phyloP scores from a whole-genome alignment of 1,284 basidiomycete genomes.

The Trichosporon faecale region DNA sequence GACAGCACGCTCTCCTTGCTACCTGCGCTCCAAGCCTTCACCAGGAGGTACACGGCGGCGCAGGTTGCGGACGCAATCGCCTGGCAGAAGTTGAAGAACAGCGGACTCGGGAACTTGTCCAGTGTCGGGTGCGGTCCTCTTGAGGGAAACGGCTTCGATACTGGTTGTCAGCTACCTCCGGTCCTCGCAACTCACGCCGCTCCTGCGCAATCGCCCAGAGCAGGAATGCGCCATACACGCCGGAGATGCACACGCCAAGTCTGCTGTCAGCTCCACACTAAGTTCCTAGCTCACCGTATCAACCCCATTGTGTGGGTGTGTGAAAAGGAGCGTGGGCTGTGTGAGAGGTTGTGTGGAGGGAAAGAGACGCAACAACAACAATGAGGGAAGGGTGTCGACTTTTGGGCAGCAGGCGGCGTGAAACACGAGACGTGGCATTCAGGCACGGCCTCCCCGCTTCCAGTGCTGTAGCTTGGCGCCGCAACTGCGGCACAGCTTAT shows the following conservation, averaged over 20 bases:
- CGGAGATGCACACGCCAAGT: slow-evolving; percentile 47
- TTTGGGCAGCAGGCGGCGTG: not conserved
- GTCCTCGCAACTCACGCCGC: slow-evolving; percentile 32
- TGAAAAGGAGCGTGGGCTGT: not conserved
- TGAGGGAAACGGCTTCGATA: slow-evolving; percentile 74
- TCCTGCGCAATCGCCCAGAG: slow-evolving; percentile 91
- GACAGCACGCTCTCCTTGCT: slow-evolving; percentile 12
- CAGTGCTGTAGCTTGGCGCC: not conserved
- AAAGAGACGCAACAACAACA: not conserved
- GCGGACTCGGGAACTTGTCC: slow-evolving; percentile 74
- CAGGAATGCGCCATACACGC: slow-evolving; percentile 54
- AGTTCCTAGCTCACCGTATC: slow-evolving; percentile 9
- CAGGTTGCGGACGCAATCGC: slow-evolving; percentile 74
- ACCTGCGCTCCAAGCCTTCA: slow-evolving; percentile 45
- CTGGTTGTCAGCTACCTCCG: slow-evolving; percentile 50
- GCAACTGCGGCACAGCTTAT: not conserved
- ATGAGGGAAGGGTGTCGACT: not conserved
- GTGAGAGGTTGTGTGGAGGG: not conserved
- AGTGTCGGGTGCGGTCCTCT: slow-evolving; percentile 55
- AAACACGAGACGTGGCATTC: slow-evolving; percentile 12
- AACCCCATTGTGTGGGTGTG: slow-evolving; percentile 15
- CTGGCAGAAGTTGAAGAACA: slow-evolving; percentile 85
- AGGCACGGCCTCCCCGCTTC: not conserved
- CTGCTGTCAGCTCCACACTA: slow-evolving; percentile 23
- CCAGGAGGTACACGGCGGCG: slow-evolving; percentile 73